Conservation (phyloP, 2,329 filamentous ascomycete species). For the Colletotrichum gloeosporioides region DNA sequence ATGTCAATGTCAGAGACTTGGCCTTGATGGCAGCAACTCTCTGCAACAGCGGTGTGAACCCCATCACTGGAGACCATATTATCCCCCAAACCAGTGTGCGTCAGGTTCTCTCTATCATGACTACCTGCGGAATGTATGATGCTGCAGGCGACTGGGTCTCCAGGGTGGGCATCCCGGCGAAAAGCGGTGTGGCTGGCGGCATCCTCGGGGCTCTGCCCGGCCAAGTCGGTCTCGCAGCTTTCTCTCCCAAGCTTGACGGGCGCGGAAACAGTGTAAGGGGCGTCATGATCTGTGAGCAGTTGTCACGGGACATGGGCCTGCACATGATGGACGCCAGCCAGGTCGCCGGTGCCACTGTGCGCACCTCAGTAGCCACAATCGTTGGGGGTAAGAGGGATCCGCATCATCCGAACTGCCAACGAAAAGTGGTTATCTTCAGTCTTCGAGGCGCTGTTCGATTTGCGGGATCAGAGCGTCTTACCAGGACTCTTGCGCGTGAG, state of each 20-base stretch:
- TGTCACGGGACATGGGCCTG: conserved; percentile 39
- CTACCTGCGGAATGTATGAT: conserved; percentile 52
- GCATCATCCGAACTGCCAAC: conserved; percentile 29
- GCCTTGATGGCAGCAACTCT: conserved; percentile 45
- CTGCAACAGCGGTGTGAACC: conserved; percentile 40
- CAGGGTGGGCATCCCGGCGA: conserved; percentile 63
- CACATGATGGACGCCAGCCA: conserved; percentile 23
- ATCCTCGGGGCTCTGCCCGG: conserved; percentile 41
- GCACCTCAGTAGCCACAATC: conserved; percentile 33
- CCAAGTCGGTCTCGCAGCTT: conserved; percentile 52
- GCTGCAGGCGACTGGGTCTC: conserved; percentile 66
- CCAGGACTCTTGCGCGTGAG: conserved; percentile 33
- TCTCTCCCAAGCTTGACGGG: conserved; percentile 63
- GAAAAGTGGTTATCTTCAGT: conserved; percentile 35
- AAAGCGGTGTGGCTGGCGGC: conserved; percentile 43
- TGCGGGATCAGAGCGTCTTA: conserved; percentile 36
- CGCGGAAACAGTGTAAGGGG: conserved; percentile 46
- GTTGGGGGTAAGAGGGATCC: conserved; percentile 29
- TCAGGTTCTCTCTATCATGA: conserved; percentile 46
- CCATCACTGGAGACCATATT: conserved; percentile 34
- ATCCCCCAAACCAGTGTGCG: conserved; percentile 41
- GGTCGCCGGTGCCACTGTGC: conserved; percentile 9
- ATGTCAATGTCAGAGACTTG: conserved; percentile 44
- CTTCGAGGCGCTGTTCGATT: conserved; percentile 38
- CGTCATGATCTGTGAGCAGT: conserved; percentile 46